Conservation (phyloP, 1,284 basidiomycete genomes). For the Xerocomus minutiporus region DNA sequence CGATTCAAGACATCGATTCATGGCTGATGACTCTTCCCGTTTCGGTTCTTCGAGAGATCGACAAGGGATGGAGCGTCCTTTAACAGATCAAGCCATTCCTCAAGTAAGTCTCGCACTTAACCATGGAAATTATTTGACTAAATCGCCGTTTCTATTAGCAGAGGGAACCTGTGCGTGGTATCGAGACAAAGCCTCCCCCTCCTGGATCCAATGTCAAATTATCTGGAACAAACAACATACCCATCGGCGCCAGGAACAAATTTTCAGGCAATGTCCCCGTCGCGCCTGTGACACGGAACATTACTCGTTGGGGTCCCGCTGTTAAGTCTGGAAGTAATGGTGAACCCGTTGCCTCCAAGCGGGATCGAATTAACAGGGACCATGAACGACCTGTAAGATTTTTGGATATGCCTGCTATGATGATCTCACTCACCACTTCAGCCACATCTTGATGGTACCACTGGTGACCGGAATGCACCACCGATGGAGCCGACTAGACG, state of each 20-base stretch:
- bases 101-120: constrained; percentile 17
- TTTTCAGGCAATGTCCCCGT: constrained; percentile 11
- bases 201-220: constrained; percentile 26
- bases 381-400: constrained; percentile 23
- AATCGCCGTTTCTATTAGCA: constrained; percentile 1
- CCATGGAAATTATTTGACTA: neutral
- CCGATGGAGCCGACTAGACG: constrained; percentile 6
- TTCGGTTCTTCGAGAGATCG: constrained; percentile 20
- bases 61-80: constrained; percentile 18
- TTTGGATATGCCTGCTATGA: neutral
- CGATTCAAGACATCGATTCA: constrained; percentile 19
- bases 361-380: constrained; percentile 17
- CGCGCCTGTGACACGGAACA: neutral
- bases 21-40: constrained; percentile 16
- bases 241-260: constrained; percentile 29
- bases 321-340: constrained; percentile 15
- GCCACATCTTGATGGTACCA: constrained; percentile 12
- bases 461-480: constrained; percentile 3
- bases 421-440: constrained; percentile 11
- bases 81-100: constrained; percentile 15
- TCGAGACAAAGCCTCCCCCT: constrained; percentile 16
- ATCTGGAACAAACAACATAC: constrained; percentile 33
- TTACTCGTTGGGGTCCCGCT: neutral
- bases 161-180: constrained; percentile 24
- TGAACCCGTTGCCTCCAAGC: constrained; percentile 22